A percentile compares a stretch with the other conserved stretches of the same genome.
phyloP scores from a whole-genome alignment of 2,329 filamentous ascomycete species.

The Falciphora oryzae region DNA sequence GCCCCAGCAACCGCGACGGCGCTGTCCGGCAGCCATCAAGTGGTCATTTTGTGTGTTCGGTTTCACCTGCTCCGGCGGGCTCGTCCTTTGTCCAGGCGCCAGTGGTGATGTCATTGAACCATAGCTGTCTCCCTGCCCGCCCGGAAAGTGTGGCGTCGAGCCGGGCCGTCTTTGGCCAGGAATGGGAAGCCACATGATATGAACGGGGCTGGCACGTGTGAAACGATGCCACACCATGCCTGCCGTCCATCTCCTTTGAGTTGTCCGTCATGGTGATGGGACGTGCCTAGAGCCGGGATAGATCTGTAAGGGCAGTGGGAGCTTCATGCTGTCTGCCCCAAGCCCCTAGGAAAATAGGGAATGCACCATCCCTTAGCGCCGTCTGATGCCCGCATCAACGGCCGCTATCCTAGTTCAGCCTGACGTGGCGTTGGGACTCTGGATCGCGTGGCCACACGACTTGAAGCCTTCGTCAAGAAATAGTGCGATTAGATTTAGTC shows the following conservation, averaged over 20 bases:
- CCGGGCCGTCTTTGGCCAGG: background rate
- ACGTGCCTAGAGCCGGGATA: too few relatives aligned
- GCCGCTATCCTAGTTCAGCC: too few relatives aligned
- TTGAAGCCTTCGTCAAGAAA: too few relatives aligned
- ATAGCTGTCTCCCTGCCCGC: background rate
- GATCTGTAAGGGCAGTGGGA: too few relatives aligned
- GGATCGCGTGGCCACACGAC: too few relatives aligned
- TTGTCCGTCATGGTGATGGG: background rate
- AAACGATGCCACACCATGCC: background rate
- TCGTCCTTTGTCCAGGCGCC: background rate
- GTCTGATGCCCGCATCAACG: too few relatives aligned
- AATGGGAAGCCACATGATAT: background rate
- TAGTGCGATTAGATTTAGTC: too few relatives aligned
- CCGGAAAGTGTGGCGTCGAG: background rate
- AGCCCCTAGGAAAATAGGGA: too few relatives aligned
- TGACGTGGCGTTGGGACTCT: too few relatives aligned
- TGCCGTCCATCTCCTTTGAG: background rate
- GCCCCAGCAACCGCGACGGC: background rate
- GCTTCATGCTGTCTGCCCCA: too few relatives aligned
- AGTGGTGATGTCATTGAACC: slow-evolving; percentile 1
- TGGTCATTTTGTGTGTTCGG: background rate
- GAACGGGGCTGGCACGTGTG: background rate
- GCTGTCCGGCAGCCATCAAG: background rate
- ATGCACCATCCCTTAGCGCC: too few relatives aligned
- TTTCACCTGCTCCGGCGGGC: background rate